Evolutionary conservation across 257 asterid genomes (phyloP).

Genomic region (Solanum megistacrolobum): DNA sequence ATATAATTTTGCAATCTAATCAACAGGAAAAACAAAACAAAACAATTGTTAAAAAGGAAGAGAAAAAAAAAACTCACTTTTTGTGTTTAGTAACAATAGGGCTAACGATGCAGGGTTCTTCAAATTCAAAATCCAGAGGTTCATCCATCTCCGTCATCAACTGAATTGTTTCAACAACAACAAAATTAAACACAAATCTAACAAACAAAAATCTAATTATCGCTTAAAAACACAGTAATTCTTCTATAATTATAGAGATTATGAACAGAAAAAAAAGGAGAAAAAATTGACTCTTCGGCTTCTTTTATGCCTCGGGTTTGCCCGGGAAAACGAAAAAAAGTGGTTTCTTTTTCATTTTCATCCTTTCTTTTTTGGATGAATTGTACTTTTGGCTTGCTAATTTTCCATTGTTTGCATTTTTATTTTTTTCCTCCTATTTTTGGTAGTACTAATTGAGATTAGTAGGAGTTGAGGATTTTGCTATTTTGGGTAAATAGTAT

Average conservation of each 20-base stretch:
- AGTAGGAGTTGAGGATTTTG: not conserved
- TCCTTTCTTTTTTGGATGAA: not conserved
- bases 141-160: conserved; percentile 38
- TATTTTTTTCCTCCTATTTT: not conserved
- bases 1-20: not conserved
- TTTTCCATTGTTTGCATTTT: not conserved
- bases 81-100: conserved; percentile 26
- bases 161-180: not conserved
- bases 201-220: not conserved
- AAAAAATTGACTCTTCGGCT: not conserved
- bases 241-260: not conserved
- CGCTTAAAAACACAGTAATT: not conserved
- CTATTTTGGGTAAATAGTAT: not conserved
- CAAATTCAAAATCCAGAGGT: conserved; percentile 62
- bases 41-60: not conserved
- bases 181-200: not conserved
- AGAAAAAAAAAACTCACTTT: conserved; percentile 26
- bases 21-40: not conserved
- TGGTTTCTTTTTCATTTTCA: not conserved
- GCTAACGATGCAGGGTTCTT: conserved; percentile 31
- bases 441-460: not conserved
- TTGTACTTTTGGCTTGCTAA: not conserved
- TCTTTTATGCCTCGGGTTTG: not conserved
- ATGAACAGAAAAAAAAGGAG: not conserved
- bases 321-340: not conserved